These are phyloP conservation scores for Aspergillus transmontanensis DNA, from an alignment of 2,329 filamentous ascomycete species.

Conservation along the genomic window DNA sequence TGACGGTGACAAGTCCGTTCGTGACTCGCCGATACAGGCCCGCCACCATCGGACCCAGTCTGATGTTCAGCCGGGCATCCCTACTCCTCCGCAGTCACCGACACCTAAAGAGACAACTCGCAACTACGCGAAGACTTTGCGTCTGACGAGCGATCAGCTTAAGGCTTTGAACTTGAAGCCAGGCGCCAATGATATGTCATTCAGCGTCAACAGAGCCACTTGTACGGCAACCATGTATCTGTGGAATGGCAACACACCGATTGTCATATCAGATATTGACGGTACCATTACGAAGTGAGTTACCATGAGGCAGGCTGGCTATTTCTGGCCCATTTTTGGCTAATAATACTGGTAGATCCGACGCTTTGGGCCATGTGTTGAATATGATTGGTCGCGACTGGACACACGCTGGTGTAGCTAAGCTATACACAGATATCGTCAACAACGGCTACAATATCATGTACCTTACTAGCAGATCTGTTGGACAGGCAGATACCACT, in stretches of 20 bases:
- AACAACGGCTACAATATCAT: conserved; percentile 98
- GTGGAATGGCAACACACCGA: conserved; percentile 87
- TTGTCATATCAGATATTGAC: conserved; percentile 98
- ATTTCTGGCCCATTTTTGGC: neutral
- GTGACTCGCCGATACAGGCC: conserved; percentile 62
- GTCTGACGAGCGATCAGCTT: conserved; percentile 92
- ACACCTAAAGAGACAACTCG: conserved; percentile 68
- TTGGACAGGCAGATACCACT: conserved; percentile 90
- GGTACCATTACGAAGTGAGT: conserved; percentile 89
- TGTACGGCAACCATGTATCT: conserved; percentile 92
- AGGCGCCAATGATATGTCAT: conserved; percentile 92
- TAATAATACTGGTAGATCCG: conserved; percentile 57
- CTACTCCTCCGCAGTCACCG: conserved; percentile 59
- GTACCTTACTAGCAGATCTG: conserved; percentile 91
- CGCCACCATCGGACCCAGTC: conserved; percentile 64
- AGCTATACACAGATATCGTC: conserved; percentile 93
- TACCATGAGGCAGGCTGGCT: neutral
- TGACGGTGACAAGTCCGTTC: conserved; percentile 70
- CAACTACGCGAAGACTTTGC: conserved; percentile 95
- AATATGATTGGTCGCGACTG: conserved; percentile 98
- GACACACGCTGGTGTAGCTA: conserved; percentile 95
- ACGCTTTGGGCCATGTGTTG: conserved; percentile 88
- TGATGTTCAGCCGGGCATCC: conserved; percentile 68
- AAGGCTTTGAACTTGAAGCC: conserved; percentile 79
- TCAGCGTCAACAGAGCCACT: conserved; percentile 92